Percentiles rank a stretch among this genome's conserved stretches.
phyloP scores from a whole-genome alignment of 306 rosid species.

The Ochetophila trinervis region DNA sequence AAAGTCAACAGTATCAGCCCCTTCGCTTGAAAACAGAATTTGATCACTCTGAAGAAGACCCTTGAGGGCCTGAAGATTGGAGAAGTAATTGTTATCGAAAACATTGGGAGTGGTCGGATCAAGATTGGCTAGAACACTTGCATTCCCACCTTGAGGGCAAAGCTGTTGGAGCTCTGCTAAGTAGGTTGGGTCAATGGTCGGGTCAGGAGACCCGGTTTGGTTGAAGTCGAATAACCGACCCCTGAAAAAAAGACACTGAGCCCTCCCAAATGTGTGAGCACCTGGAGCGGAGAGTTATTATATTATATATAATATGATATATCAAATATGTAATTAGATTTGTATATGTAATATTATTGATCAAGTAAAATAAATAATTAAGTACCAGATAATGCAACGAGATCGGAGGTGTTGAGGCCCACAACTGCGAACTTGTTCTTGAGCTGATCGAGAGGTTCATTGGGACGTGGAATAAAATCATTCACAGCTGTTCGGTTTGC shows the following conservation, averaged over 20 bases:
- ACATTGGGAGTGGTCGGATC: slow-evolving; percentile 8
- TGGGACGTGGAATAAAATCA: slow-evolving; percentile 34
- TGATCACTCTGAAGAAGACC: not conserved
- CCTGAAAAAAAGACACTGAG: not conserved
- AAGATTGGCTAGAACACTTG: not conserved
- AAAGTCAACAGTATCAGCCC: not conserved
- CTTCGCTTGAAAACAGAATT: not conserved
- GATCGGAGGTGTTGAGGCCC: slow-evolving; percentile 36
- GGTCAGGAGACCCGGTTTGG: not conserved
- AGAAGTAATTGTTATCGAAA: slow-evolving; percentile 18
- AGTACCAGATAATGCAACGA: slow-evolving; percentile 58
- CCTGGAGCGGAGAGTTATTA: not conserved
- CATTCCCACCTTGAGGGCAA: slow-evolving; percentile 20
- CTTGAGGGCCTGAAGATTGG: not conserved
- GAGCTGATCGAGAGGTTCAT: slow-evolving; percentile 17
- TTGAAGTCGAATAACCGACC: not conserved
- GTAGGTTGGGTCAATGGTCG: slow-evolving; percentile 14
- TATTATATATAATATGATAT: too few species aligned
- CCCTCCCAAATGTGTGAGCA: slow-evolving; percentile 32
- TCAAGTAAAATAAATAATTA: too few species aligned
- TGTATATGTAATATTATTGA: too few species aligned
- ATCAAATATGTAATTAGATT: too few species aligned
- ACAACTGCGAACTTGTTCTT: not conserved
- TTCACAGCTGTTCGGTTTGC: slow-evolving; percentile 36
- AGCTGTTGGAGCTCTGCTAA: slow-evolving; percentile 1